Evolutionary conservation across 2,329 filamentous ascomycete species (phyloP).

Genomic region (Parasarocladium wereldwijsianum): DNA sequence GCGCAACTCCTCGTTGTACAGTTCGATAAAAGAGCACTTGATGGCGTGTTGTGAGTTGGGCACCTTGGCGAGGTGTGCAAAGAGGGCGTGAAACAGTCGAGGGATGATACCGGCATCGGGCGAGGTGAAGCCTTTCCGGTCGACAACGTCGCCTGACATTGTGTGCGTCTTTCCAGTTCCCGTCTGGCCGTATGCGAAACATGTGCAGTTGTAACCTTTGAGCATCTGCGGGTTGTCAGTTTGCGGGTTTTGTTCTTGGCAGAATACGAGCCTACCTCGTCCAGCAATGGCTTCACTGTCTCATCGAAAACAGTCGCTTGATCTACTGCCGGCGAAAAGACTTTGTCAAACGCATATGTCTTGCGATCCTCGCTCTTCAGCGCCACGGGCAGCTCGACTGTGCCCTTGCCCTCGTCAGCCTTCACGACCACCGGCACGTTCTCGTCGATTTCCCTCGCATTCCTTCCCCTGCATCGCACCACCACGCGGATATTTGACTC

Average conservation of each 20-base stretch:
- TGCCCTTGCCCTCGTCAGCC: constrained; percentile 79
- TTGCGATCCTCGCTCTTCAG: constrained; percentile 89
- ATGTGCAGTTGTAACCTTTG: constrained; percentile 90
- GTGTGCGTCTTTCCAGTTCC: constrained; percentile 98
- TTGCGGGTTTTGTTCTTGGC: not conserved
- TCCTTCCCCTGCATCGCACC: constrained; percentile 84
- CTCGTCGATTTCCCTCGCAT: constrained; percentile 81
- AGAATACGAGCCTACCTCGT: constrained; percentile 50
- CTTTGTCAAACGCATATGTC: constrained; percentile 91
- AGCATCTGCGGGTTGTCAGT: constrained; percentile 52
- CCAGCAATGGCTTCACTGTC: constrained; percentile 81
- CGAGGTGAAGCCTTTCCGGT: constrained; percentile 70
- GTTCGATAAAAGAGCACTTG: constrained; percentile 95
- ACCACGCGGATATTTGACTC: constrained; percentile 98
- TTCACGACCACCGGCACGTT: constrained; percentile 88
- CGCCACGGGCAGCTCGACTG: constrained; percentile 82
- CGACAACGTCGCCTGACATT: constrained; percentile 95
- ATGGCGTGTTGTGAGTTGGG: constrained; percentile 75
- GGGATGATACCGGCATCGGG: constrained; percentile 94
- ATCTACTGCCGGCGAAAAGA: constrained; percentile 89
- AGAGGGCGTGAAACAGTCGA: constrained; percentile 73
- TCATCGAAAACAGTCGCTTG: constrained; percentile 92
- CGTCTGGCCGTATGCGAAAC: constrained; percentile 96
- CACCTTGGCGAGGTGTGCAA: constrained; percentile 66
- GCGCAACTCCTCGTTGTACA: constrained; percentile 94